Percentiles rank a stretch among this genome's conserved stretches.
Evolutionary conservation across 2,329 filamentous ascomycete genomes (phyloP).

Genomic region (Trichoderma sp.): DNA sequence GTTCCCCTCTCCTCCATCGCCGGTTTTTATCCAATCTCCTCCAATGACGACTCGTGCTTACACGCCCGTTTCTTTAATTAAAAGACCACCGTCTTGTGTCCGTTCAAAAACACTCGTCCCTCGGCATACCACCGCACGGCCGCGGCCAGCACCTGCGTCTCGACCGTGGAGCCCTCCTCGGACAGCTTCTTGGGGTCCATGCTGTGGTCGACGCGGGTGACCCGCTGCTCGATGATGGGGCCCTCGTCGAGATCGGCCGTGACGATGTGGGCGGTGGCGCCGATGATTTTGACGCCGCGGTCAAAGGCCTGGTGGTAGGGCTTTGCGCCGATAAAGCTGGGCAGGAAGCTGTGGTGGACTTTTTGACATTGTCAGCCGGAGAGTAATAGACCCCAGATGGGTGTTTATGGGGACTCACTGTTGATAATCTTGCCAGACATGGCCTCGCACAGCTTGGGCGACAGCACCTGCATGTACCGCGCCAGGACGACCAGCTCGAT

Average conservation of each 20-base stretch:
- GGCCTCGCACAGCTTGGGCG: slow-evolving; percentile 71
- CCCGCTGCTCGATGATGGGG: slow-evolving; percentile 85
- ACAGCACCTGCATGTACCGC: slow-evolving; percentile 87
- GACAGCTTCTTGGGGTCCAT: slow-evolving; percentile 77
- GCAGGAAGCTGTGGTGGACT: slow-evolving; percentile 83
- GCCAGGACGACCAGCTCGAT: slow-evolving; percentile 82
- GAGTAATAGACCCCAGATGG: neutral
- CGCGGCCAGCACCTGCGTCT: slow-evolving; percentile 79
- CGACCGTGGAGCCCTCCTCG: slow-evolving; percentile 80
- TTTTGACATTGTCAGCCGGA: neutral
- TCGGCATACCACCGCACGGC: slow-evolving; percentile 86
- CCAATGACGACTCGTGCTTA: no score
- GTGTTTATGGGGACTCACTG: slow-evolving; percentile 30
- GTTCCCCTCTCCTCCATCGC: neutral
- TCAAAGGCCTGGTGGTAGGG: slow-evolving; percentile 89
- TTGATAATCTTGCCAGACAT: slow-evolving; percentile 91
- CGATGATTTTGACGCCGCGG: slow-evolving; percentile 85
- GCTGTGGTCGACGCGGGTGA: slow-evolving; percentile 75
- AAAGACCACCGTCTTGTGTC: slow-evolving; percentile 80
- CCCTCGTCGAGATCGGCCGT: slow-evolving; percentile 85
- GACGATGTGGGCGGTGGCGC: slow-evolving; percentile 83
- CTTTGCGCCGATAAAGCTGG: slow-evolving; percentile 85
- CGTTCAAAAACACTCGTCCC: slow-evolving; percentile 76
- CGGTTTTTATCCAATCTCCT: no score
- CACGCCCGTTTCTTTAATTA: slow-evolving; percentile 33